Base-by-base conservation (phyloP, 2,329 filamentous ascomycete genomes). In the Volutella citrinella region DNA sequence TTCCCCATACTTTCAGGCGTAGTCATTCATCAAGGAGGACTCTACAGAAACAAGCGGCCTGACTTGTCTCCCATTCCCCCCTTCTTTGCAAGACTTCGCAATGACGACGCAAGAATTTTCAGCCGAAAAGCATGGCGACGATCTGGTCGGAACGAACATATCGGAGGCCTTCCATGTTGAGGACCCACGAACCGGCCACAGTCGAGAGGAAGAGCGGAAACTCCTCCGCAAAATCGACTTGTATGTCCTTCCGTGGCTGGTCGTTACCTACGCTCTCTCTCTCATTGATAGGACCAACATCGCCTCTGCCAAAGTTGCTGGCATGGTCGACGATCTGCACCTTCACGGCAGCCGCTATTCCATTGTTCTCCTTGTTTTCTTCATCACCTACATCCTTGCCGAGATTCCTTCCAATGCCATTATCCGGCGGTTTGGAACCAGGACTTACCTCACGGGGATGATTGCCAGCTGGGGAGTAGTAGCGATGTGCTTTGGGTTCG, bases 281-380 rank as follows among this genome's bases (percentile, higher is more conserved):
- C 28, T 34, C 10, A 34, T 41, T 4, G 34, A 41, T n/a, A 25
- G 34, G 20, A 34, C 17, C 6, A 41, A 37, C 15, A 38, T 38
- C 9, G 38, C 28, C n/a, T 24, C 26, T 9, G 30, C 38, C 12
- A 37, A 32, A 14, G 32, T 38, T 19, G 27, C 26, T 12, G 38
- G 38, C 12, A 29, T 41, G 13, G 28, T 18, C 9, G 19, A 23
- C 7, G 30, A 38, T 21, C 30, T 32, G 6, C 16, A 21, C 5
- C 7, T 17, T 3, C 27, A 16, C 1, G 30, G 30, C 5, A 38
- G 26, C n/a, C 19, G 23, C 10, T 34, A 14, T 21, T 28, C 30
- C 10, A 32, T 40, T 5, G 38, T 25, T 3, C 24, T 34, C 7
- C 30, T 37, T 4, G 21, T 33, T 10, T 37, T 37, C 18, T 31